Base-by-base conservation (phyloP, 495 filamentous ascomycete genomes). In the Aspergillus bertholletiae region DNA sequence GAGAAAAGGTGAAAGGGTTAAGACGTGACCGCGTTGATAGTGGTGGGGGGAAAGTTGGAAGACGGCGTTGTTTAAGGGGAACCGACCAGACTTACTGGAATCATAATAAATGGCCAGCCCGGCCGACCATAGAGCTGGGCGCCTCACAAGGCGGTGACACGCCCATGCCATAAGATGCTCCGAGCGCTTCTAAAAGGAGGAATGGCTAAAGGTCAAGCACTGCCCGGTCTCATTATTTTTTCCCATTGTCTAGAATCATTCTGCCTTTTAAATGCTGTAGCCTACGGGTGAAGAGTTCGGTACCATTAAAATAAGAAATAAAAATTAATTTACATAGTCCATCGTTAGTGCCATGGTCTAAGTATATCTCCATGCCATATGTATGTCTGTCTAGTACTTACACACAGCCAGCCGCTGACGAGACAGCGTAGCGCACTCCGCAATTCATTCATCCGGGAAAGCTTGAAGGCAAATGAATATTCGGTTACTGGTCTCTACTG, bases 61-160 rank as follows among this genome's bases (percentile, higher is more conserved):
- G 46, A 49, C 53, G 45, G 41, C 24, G 45, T 55, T 56, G 51
- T 57, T 63, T 57, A 54, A 59, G 54, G 56, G 60, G 60, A 57
- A 55, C 46, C 34, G 41, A 58, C 49, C 49, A 34, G 37, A 51
- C 20, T 34, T 28, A 41, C 18, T 40, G 30, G 24, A 35, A 56
- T 54, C 45, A 61, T 48, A 53, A 62, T 53, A 53, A 46, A 51
- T 46, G 46, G 46, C 37, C 49, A 54, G 44, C 28, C 46, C 28
- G 46, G 18, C 27, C 46, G 52, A 41, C 55, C 49, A 52, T 48
- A 50, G 48, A 57, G 52, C 49, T 52, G 55, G 40, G 52, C 40
- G 52, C 55, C 5, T 63, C 56, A 54, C 60, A 34, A 27, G 57
- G 59, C 59, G 56, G 60, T 63, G 60, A 63, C 56, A 56, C 56